Conservation (phyloP, 129 eudicot genomes). For the Flaveria robusta region DNA sequence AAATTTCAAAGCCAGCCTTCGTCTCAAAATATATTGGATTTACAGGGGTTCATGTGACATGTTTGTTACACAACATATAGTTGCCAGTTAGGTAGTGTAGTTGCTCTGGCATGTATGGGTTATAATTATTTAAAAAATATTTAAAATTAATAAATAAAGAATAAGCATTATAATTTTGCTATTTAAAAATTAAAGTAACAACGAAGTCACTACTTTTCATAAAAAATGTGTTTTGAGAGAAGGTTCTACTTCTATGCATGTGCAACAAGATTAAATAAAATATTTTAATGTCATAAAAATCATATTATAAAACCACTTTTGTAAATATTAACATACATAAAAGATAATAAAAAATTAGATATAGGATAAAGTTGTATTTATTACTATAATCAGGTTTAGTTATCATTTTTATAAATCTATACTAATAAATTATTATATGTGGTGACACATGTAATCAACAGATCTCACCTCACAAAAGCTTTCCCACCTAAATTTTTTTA, state of each 20-base stretch:
- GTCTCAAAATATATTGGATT: slow-evolving; percentile 18
- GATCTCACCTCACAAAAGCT: too few relatives aligned
- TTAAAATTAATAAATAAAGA: neutral
- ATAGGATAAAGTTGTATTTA: neutral
- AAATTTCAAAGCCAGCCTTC: neutral
- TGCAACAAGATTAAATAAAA: slow-evolving; percentile 36
- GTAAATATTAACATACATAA: neutral
- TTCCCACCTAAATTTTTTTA: too few relatives aligned
- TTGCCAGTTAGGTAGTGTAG: slow-evolving; percentile 38
- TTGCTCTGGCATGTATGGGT: slow-evolving; percentile 39
- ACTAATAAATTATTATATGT: too few relatives aligned
- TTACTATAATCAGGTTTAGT: too few relatives aligned
- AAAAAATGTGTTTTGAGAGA: slow-evolving; percentile 27
- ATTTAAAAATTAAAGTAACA: slow-evolving; percentile 27
- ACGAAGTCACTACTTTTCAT: slow-evolving; percentile 34
- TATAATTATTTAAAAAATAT: slow-evolving; percentile 24
- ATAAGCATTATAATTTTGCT: slow-evolving; percentile 19
- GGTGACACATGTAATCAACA: too few relatives aligned
- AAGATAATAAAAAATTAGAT: neutral
- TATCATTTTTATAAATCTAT: too few relatives aligned
- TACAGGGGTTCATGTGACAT: slow-evolving; percentile 51
- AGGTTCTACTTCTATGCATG: slow-evolving; percentile 45
- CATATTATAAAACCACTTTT: slow-evolving; percentile 2
- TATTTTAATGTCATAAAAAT: neutral
- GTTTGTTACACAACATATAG: slow-evolving; percentile 41